A percentile compares a stretch with the other conserved stretches of the same genome.
Evolutionary conservation across 345 rosid genomes (phyloP).

Genomic region (Balakata baccata): DNA sequence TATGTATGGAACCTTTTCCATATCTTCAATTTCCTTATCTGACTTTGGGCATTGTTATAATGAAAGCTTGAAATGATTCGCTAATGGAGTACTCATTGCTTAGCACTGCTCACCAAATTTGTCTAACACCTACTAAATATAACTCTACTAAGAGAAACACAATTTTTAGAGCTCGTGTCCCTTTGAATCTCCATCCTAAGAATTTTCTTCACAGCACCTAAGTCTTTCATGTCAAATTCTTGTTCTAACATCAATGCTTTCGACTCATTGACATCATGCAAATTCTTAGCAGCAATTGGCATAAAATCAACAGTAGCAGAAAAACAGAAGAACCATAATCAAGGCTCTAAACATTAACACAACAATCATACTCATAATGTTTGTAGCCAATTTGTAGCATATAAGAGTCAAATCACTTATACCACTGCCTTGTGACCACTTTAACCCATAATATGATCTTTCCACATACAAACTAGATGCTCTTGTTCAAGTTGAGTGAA

Average conservation of each 20-base stretch:
- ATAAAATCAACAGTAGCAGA: no score
- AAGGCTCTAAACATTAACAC: neutral
- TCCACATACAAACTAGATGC: no score
- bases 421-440: no score
- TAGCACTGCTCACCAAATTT: neutral
- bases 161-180: no score
- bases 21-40: neutral
- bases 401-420: no score
- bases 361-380: neutral
- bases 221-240: neutral
- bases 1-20: neutral
- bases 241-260: no score
- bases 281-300: no score
- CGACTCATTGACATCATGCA: no score
- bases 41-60: neutral
- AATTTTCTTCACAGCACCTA: neutral
- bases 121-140: no score
- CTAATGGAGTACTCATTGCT: neutral
- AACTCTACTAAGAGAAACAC: no score
- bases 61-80: no score
- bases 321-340: neutral
- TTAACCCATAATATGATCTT: no score
- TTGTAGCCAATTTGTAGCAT: neutral
- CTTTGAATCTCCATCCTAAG: neutral
- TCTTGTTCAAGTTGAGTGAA: neutral